Conservation (phyloP, 2,329 filamentous ascomycete species). For the Pseudogymnoascus sp. region DNA sequence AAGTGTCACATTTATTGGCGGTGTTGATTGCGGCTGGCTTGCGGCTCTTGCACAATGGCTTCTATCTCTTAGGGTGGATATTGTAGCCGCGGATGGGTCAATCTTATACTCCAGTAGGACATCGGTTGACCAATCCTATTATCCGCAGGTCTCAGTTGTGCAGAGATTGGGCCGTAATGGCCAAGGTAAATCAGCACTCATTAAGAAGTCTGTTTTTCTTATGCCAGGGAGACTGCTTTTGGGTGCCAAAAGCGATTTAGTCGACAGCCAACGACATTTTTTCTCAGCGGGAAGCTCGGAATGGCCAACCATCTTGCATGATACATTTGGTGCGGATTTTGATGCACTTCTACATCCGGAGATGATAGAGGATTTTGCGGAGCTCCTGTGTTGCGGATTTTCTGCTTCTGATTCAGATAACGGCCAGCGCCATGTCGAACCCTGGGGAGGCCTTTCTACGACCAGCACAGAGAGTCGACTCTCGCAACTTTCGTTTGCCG, state of each 20-base stretch:
- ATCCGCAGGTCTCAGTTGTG: neutral
- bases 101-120: neutral
- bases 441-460: neutral
- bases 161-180: too few species aligned
- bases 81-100: neutral
- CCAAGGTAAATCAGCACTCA: neutral
- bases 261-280: neutral
- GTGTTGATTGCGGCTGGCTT: conserved; percentile 18
- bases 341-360: neutral
- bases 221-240: neutral
- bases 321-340: neutral
- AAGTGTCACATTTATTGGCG: conserved; percentile 16
- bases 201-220: neutral
- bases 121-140: neutral
- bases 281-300: neutral
- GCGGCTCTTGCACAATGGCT: conserved; percentile 20
- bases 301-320: neutral
- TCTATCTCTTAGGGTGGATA: conserved; percentile 13
- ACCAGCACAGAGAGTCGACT: neutral
- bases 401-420: neutral
- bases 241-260: neutral
- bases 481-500: neutral
- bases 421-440: neutral
- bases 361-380: neutral
- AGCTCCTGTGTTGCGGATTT: neutral